phyloP scores from a whole-genome alignment of 768 basidiomycete genomes.

The Mycena olivaceomarginata region DNA sequence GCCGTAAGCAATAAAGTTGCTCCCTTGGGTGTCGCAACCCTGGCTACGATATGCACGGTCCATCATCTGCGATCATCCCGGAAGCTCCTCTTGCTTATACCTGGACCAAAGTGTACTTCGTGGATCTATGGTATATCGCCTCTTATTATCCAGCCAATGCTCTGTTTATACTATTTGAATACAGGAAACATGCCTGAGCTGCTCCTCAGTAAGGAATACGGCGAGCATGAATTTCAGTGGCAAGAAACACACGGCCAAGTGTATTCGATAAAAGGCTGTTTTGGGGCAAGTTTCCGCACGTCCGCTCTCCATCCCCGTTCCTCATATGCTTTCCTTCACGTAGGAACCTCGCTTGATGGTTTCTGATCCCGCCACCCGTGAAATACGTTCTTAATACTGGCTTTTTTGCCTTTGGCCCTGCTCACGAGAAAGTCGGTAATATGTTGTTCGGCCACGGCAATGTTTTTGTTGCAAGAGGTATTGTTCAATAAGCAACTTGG shows the following conservation, averaged over 20 bases:
- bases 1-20: no score
- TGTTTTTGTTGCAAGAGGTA: constrained; percentile 8
- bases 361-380: constrained; percentile 6
- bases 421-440: background rate
- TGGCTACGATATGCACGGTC: background rate
- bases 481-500: background rate
- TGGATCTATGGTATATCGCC: constrained; percentile 10
- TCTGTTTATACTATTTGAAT: background rate
- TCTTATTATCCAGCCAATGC: background rate
- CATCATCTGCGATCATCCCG: background rate
- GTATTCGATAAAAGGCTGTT: constrained; percentile 16
- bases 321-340: no score
- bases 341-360: constrained; percentile 14
- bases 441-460: constrained; percentile 12
- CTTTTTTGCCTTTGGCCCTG: background rate
- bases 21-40: no score
- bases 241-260: constrained; percentile 13
- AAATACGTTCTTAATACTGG: constrained; percentile 1
- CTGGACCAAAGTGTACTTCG: background rate
- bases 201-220: constrained; percentile 19
- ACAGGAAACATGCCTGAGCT: constrained; percentile 22
- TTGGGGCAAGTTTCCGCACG: constrained; percentile 14
- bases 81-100: background rate
- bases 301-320: background rate
- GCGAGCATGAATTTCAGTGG: constrained; percentile 33